Percentiles rank a stretch among this genome's conserved stretches.
These are phyloP conservation scores for Chytriomyces sp. DNA, from an alignment of 192 early-diverging fungal genomes.

Conservation along the genomic window DNA sequence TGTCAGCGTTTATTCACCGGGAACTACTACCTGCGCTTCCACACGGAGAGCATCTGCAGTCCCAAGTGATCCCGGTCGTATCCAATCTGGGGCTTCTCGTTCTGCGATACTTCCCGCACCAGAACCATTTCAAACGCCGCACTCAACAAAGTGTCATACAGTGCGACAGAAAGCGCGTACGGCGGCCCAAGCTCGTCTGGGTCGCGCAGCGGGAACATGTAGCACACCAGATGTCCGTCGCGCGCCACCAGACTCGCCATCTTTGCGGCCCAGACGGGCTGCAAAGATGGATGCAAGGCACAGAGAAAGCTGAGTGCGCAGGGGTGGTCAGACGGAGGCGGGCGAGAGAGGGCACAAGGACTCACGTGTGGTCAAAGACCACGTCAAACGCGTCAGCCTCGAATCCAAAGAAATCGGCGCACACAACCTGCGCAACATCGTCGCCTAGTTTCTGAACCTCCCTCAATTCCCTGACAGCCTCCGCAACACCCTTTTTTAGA, in stretches of 20 bases:
- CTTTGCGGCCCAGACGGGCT: conserved; percentile 65
- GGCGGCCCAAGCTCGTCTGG: conserved; percentile 67
- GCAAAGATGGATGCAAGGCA: conserved; percentile 66
- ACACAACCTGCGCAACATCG: neutral
- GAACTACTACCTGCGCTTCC: too few species aligned
- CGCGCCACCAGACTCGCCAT: conserved; percentile 65
- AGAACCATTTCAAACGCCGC: conserved; percentile 33
- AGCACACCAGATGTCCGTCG: conserved; percentile 71
- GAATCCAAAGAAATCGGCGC: conserved; percentile 14
- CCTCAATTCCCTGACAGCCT: neutral
- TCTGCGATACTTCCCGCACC: neutral
- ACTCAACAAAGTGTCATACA: conserved; percentile 51
- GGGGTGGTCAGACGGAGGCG: neutral
- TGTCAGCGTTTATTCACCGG: too few species aligned
- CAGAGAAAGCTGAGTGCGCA: conserved; percentile 69
- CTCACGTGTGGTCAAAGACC: conserved; percentile 81
- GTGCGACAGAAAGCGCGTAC: conserved; percentile 62
- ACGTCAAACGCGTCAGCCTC: conserved; percentile 30
- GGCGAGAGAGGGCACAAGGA: neutral
- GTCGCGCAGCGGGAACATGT: conserved; percentile 76
- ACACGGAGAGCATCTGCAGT: conserved; percentile 28
- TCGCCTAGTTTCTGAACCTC: neutral
- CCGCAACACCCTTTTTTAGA: conserved; percentile 3
- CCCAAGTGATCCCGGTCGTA: neutral
- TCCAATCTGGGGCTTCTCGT: neutral